Percentiles rank a stretch among this genome's conserved stretches.
phyloP scores from a whole-genome alignment of 768 basidiomycete species.

The Termitomyces sp. region DNA sequence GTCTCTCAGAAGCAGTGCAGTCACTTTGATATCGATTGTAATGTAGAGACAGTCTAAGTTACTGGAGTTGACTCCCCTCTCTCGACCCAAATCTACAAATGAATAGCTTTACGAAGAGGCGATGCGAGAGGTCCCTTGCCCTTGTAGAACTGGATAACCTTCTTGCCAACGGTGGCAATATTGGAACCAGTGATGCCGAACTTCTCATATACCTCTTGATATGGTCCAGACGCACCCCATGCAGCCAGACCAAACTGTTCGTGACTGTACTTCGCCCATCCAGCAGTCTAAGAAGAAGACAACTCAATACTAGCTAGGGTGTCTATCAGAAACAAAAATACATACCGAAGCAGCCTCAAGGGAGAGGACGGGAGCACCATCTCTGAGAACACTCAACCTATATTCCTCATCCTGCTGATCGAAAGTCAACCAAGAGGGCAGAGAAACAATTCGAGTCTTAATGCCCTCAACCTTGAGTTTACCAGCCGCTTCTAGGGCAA shows the following conservation, averaged over 20 bases:
- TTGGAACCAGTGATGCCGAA: conserved; percentile 79
- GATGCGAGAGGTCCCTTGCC: conserved; percentile 70
- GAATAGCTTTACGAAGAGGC: conserved; percentile 71
- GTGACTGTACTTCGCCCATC: conserved; percentile 89
- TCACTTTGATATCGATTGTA: background rate
- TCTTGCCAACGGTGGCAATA: conserved; percentile 78
- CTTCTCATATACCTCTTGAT: conserved; percentile 87
- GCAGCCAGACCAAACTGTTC: conserved; percentile 74
- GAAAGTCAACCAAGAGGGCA: conserved; percentile 89
- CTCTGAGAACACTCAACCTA: conserved; percentile 77
- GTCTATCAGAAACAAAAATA: background rate
- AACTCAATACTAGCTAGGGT: conserved; percentile 12
- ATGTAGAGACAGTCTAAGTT: conserved; percentile 6
- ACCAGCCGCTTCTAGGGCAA: conserved; percentile 82
- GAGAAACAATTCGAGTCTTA: conserved; percentile 77
- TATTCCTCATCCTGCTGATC: conserved; percentile 79
- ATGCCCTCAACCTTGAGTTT: conserved; percentile 73
- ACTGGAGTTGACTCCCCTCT: background rate
- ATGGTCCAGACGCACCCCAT: conserved; percentile 91
- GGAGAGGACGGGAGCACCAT: conserved; percentile 85
- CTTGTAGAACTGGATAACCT: conserved; percentile 85
- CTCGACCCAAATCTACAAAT: conserved; percentile 16
- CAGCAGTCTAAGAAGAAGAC: conserved; percentile 44
- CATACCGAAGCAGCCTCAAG: conserved; percentile 71
- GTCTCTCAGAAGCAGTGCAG: background rate